Evolutionary conservation across 164 flowering plant species (phyloP).

Genomic region (Tetrastigma voinierianum): DNA sequence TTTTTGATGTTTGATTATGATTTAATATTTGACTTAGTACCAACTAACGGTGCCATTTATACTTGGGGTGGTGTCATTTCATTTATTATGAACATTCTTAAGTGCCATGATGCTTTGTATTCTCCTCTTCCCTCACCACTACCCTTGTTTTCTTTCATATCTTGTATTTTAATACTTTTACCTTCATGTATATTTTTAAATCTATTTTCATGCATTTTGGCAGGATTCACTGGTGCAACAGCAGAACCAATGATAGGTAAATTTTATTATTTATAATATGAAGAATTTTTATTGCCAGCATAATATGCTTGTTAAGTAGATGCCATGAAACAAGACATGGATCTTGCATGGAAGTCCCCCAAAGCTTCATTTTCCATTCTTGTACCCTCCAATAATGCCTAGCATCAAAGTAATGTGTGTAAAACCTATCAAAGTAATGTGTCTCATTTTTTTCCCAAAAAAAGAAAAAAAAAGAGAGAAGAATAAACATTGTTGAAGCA

Average conservation of each 20-base stretch:
- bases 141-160: not conserved
- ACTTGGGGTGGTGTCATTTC: no score
- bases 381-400: not conserved
- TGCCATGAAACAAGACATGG: not conserved
- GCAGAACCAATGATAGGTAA: slow-evolving; percentile 99
- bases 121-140: not conserved
- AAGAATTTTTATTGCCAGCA: not conserved
- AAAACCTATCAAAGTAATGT: not conserved
- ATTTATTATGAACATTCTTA: no score
- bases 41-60: no score
- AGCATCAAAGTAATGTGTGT: not conserved
- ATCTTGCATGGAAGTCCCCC: not conserved
- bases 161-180: not conserved
- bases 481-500: no score
- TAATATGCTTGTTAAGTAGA: not conserved
- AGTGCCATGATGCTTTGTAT: no score
- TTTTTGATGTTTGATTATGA: no score
- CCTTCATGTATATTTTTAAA: not conserved
- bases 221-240: slow-evolving; percentile 99
- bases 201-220: slow-evolving; percentile 13
- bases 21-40: no score
- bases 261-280: not conserved
- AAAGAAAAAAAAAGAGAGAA: no score
- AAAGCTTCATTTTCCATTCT: not conserved
- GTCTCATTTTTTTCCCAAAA: no score